Percentiles rank a stretch among this genome's conserved stretches.
Evolutionary conservation across 2,329 filamentous ascomycete genomes (phyloP).

Genomic region (Colletotrichum sublineola): DNA sequence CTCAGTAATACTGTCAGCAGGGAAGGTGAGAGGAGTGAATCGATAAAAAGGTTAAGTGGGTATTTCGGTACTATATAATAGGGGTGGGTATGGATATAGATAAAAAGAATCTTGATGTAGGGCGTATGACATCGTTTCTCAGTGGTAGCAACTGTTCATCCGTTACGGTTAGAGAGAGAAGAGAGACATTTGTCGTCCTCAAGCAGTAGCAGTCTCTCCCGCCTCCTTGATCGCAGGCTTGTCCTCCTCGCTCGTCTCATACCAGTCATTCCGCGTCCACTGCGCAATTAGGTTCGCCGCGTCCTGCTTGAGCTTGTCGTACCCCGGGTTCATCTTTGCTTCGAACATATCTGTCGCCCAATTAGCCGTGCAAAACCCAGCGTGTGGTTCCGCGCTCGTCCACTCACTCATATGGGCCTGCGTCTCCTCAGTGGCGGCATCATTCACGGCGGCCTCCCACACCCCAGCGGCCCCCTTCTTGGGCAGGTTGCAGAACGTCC

Average conservation of each 20-base stretch:
- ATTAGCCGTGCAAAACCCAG: conserved; percentile 27
- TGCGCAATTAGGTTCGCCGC: conserved; percentile 74
- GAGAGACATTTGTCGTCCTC: neutral
- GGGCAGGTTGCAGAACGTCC: conserved; percentile 92
- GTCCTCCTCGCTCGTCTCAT: conserved; percentile 64
- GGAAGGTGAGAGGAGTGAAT: neutral
- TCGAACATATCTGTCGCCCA: conserved; percentile 76
- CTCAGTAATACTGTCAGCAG: conserved; percentile 5
- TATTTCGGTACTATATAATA: conserved; percentile 23
- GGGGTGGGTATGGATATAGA: conserved; percentile 36
- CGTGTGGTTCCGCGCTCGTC: too few relatives aligned
- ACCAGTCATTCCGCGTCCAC: conserved; percentile 78
- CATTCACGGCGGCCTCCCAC: conserved; percentile 83
- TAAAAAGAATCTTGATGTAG: conserved; percentile 21
- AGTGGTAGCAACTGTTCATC: neutral
- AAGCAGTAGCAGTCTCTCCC: conserved; percentile 34
- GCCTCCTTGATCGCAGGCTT: conserved; percentile 44
- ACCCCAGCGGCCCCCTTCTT: conserved; percentile 62
- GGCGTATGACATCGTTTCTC: conserved; percentile 18
- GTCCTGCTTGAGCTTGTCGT: conserved; percentile 74
- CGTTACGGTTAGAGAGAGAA: conserved; percentile 2
- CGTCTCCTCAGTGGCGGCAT: conserved; percentile 83
- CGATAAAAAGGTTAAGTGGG: conserved; percentile 6
- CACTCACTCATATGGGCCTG: conserved; percentile 80
- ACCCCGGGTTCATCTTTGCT: conserved; percentile 78